Evolutionary conservation across 1,284 basidiomycete species (phyloP).

Genomic region (Gymnopus androsaceus): DNA sequence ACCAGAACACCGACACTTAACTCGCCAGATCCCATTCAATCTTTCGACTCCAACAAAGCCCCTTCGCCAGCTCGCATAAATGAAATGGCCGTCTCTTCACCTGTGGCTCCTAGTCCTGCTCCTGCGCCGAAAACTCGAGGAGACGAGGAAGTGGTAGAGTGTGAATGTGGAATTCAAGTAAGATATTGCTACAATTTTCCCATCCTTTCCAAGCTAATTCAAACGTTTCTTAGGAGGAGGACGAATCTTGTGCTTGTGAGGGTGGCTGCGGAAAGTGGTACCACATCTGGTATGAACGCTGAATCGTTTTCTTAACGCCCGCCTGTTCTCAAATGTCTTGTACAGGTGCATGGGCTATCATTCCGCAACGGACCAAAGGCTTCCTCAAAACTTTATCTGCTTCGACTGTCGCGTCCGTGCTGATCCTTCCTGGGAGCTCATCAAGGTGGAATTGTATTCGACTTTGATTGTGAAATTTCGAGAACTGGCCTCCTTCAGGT

Average conservation of each 20-base stretch:
- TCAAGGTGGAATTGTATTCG: slow-evolving; percentile 57
- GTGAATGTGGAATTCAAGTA: slow-evolving; percentile 67
- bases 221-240: slow-evolving; percentile 45
- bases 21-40: slow-evolving; percentile 13
- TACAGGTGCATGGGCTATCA: slow-evolving; percentile 83
- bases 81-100: neutral
- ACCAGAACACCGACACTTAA: neutral
- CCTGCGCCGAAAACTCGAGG: slow-evolving; percentile 16
- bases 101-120: neutral
- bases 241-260: slow-evolving; percentile 61
- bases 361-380: slow-evolving; percentile 51
- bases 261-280: slow-evolving; percentile 70
- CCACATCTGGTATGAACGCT: slow-evolving; percentile 63
- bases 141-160: slow-evolving; percentile 36
- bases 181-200: slow-evolving; percentile 16
- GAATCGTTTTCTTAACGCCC: neutral
- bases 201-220: neutral
- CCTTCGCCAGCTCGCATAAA: neutral
- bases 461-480: slow-evolving; percentile 63
- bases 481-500: slow-evolving; percentile 73
- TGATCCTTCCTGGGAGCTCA: slow-evolving; percentile 68
- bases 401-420: slow-evolving; percentile 69
- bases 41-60: slow-evolving; percentile 5
- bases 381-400: slow-evolving; percentile 62
- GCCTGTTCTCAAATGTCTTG: slow-evolving; percentile 4